phyloP scores from a whole-genome alignment of 129 eudicot genomes.

The Lonicera japonica region DNA sequence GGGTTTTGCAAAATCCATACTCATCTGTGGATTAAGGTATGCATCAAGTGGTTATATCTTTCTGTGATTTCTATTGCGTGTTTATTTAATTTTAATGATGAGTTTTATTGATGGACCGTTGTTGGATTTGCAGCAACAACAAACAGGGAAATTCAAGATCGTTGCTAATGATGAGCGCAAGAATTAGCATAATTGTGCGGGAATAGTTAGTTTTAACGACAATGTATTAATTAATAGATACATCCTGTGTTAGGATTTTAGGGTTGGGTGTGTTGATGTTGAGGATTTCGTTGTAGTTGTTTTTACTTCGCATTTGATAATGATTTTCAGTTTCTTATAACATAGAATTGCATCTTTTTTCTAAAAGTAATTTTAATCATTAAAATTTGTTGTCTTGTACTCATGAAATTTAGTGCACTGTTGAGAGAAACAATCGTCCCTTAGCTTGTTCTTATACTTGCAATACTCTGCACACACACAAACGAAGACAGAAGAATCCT shows the following conservation, averaged over 20 bases:
- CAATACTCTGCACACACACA: no score
- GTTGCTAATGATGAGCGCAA: conserved; percentile 57
- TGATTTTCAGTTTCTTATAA: not conserved
- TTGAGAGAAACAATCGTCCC: no score
- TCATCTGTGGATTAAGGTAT: conserved; percentile 77
- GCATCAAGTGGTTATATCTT: not conserved
- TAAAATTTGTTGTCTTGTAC: no score
- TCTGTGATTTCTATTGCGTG: not conserved
- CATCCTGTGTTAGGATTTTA: not conserved
- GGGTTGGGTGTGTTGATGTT: not conserved
- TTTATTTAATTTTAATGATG: not conserved
- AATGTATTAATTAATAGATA: not conserved
- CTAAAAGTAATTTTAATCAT: no score
- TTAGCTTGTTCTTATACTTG: no score
- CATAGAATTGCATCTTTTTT: no score
- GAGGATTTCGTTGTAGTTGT: not conserved
- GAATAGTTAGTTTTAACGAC: not conserved
- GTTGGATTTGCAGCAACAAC: conserved; percentile 74
- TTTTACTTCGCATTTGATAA: not conserved
- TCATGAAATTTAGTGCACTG: no score
- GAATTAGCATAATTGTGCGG: conserved; percentile 9
- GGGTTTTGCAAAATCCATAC: conserved; percentile 70
- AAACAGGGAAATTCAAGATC: conserved; percentile 87
- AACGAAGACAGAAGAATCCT: no score
- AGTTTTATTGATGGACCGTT: conserved; percentile 6